phyloP scores from a whole-genome alignment of 257 asterid genomes.

The Apocynum venetum region DNA sequence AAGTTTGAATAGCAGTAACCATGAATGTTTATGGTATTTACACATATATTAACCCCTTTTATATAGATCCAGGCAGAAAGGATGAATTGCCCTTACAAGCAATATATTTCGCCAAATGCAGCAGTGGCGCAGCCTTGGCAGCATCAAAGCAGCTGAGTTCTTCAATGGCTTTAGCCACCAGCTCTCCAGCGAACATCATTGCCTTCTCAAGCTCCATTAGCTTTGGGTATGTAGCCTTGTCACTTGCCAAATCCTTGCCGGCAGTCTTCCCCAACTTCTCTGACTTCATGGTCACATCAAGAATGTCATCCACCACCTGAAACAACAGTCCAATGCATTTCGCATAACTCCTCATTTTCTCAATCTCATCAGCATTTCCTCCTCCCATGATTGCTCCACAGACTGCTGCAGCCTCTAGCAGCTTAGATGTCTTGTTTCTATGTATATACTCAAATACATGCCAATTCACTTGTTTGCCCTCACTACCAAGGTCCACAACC shows the following conservation, averaged over 20 bases:
- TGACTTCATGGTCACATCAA: slow-evolving; percentile 57
- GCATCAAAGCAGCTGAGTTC: slow-evolving; percentile 52
- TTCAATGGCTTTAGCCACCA: slow-evolving; percentile 47
- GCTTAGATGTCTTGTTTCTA: slow-evolving; percentile 57
- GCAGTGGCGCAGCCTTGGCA: slow-evolving; percentile 53
- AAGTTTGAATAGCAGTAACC: not conserved
- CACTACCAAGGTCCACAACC: slow-evolving; percentile 46
- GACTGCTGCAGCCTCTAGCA: slow-evolving; percentile 71
- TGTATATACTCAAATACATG: slow-evolving; percentile 58
- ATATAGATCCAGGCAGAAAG: too few species aligned
- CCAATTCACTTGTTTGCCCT: slow-evolving; percentile 45
- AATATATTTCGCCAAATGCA: slow-evolving; percentile 54
- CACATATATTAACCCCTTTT: not conserved
- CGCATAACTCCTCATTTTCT: slow-evolving; percentile 53
- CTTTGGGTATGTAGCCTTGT: slow-evolving; percentile 65
- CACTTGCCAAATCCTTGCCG: slow-evolving; percentile 50
- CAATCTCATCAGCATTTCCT: slow-evolving; percentile 41
- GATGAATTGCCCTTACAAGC: slow-evolving; percentile 49
- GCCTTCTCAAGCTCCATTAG: slow-evolving; percentile 64
- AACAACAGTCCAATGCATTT: slow-evolving; percentile 55
- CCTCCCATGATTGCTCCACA: slow-evolving; percentile 76
- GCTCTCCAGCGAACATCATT: slow-evolving; percentile 34
- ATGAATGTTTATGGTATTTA: not conserved
- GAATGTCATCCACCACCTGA: slow-evolving; percentile 75
- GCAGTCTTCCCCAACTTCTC: slow-evolving; percentile 64